Conservation (phyloP, 75 land plant genomes). For the Chamaecyparis obtusa region DNA sequence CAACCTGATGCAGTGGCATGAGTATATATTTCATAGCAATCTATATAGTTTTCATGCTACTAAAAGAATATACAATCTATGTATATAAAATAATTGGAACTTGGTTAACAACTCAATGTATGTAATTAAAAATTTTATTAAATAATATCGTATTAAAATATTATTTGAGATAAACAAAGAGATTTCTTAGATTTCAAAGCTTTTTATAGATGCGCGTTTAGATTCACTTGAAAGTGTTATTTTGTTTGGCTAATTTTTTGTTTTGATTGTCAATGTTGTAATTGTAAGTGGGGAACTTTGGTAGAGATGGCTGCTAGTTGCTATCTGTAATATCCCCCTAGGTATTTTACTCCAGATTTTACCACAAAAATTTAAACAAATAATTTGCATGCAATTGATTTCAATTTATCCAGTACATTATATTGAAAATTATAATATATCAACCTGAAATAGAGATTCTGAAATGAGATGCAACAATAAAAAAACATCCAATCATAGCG, state of each 20-base stretch:
- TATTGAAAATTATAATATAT: no score
- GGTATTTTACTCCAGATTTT: no score
- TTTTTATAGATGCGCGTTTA: not conserved
- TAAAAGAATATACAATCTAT: not conserved
- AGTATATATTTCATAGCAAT: not conserved
- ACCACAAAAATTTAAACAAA: no score
- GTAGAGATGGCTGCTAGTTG: not conserved
- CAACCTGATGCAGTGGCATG: conserved; percentile 51
- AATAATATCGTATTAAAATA: not conserved
- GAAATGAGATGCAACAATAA: no score
- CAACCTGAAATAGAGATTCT: no score
- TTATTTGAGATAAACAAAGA: not conserved
- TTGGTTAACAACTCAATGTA: not conserved
- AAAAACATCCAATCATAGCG: no score
- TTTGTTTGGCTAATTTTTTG: not conserved
- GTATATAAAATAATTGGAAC: not conserved
- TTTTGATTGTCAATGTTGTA: not conserved
- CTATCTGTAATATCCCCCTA: no score
- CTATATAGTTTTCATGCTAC: not conserved
- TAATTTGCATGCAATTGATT: no score
- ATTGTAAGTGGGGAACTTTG: not conserved
- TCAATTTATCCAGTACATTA: no score
- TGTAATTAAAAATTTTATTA: not conserved
- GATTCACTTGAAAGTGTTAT: not conserved
- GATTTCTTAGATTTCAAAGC: not conserved